Evolutionary conservation across 495 filamentous ascomycete species (phyloP).

Genomic region (Hyaloscypha hepaticicola): DNA sequence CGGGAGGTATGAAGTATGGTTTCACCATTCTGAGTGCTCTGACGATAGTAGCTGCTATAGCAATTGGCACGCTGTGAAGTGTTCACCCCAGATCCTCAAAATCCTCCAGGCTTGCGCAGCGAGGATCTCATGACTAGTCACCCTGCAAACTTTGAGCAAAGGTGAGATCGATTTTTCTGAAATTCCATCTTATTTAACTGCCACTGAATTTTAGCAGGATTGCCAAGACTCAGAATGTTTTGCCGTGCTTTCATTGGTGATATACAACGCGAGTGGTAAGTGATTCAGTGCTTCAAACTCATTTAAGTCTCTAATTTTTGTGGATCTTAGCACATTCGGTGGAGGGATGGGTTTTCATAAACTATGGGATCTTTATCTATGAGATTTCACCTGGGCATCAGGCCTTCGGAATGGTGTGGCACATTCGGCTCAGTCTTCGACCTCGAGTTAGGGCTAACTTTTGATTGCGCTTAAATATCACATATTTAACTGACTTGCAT

Average conservation of each 20-base stretch:
- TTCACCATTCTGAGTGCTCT: neutral
- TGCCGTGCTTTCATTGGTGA: neutral
- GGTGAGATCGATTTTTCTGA: too few relatives aligned
- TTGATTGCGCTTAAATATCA: neutral
- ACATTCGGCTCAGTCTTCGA: neutral
- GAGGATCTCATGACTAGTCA: too few relatives aligned
- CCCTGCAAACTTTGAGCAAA: too few relatives aligned
- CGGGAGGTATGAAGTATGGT: neutral
- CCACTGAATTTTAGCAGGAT: too few relatives aligned
- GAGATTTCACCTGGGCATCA: neutral
- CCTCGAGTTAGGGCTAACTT: neutral
- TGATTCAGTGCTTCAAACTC: neutral
- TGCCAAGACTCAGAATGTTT: too few relatives aligned
- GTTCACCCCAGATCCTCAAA: too few relatives aligned
- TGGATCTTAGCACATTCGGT: neutral
- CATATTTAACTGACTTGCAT: neutral
- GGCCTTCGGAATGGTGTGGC: neutral
- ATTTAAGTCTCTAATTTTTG: neutral
- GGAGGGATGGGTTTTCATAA: neutral
- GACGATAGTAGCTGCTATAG: neutral
- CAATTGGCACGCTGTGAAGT: neutral
- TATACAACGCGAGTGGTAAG: neutral
- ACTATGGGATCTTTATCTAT: neutral
- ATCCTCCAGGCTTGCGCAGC: too few relatives aligned
- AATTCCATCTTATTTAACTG: too few relatives aligned